Base-by-base conservation (phyloP, 2,329 filamentous ascomycete species). In the Colletotrichum phormii region DNA sequence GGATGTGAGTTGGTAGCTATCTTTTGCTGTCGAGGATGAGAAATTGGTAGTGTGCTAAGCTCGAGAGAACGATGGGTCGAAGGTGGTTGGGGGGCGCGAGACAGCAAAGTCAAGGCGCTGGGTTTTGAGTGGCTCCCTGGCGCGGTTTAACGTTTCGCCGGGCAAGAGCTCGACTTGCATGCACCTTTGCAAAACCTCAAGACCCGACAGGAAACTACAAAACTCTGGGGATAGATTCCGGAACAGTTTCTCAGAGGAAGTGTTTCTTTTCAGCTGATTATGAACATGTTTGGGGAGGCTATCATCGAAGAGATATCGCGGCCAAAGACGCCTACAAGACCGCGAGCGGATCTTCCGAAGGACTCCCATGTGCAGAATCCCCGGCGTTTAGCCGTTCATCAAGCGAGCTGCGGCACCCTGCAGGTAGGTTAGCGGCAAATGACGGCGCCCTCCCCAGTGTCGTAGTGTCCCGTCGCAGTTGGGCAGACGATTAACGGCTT, bases 81-180 rank as follows among this genome's bases (percentile, higher is more conserved):
- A 59, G 18, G 33, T 65, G 42, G 51, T 54, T 49, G 60, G 42
- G 42, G 42, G 42, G 42, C 42, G 15, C 42, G 42, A 49, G 42
- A n/a, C 42, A n/a, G 18, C n/a, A 33, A 26, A 63, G 60, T 63
- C 60, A 33, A 59, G 65, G 37, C 63, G 71, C 71, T 74, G 70
- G 73, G 64, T 63, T 24, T 67, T 55, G 63, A 35, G 55, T 8
- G 61, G 24, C n/a, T 49, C 29, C 15, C 12, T 51, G 67, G 61
- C 9, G 22, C 71, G 71, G 67, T 58, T 63, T 62, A 73, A 73
- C 61, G 13, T 65, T 72, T 67, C 13, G 35, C 71, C 71, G 71
- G 66, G 7, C 6, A 15, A 11, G 8, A 31, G n/a, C 8, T 26
- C 22, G 31, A 49, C 33, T 29, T 54, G n/a, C 49, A 54, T n/a